Percentiles rank a stretch among this genome's conserved stretches.
Conservation (phyloP, 495 filamentous ascomycete species). For the Penicillium turbatum region DNA sequence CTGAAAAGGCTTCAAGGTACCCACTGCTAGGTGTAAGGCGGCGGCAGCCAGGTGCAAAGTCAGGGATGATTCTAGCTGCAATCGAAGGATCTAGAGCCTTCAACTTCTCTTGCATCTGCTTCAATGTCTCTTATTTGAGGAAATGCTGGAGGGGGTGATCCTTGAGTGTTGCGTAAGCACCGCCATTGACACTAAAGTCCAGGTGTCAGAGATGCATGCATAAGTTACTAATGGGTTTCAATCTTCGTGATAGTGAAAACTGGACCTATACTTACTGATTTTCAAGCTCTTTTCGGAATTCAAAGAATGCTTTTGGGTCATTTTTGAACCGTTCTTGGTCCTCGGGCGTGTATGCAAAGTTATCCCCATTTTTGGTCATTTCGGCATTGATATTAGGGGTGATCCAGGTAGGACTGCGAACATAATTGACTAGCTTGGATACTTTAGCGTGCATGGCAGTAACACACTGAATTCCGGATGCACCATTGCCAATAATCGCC, state of each 20-base stretch:
- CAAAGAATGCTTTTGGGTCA: slow-evolving; percentile 7
- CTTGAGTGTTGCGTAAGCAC: background rate
- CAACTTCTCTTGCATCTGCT: slow-evolving; percentile 34
- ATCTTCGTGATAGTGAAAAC: too few relatives aligned
- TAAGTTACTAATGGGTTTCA: background rate
- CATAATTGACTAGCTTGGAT: slow-evolving; percentile 30
- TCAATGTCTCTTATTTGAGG: too few relatives aligned
- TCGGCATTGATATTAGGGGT: slow-evolving; percentile 1
- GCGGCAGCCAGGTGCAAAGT: slow-evolving; percentile 40
- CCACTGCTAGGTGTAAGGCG: slow-evolving; percentile 39
- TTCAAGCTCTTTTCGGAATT: slow-evolving; percentile 13
- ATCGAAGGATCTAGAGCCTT: slow-evolving; percentile 19
- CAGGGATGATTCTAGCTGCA: slow-evolving; percentile 38
- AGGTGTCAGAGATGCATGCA: too few relatives aligned
- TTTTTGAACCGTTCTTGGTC: slow-evolving; percentile 20
- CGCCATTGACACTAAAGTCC: slow-evolving; percentile 5
- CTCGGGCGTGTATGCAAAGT: slow-evolving; percentile 38
- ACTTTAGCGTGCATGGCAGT: slow-evolving; percentile 46
- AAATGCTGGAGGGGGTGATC: background rate
- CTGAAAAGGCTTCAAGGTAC: slow-evolving; percentile 34
- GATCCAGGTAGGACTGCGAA: slow-evolving; percentile 23
- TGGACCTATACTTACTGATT: too few relatives aligned
- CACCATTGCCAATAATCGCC: slow-evolving; percentile 48
- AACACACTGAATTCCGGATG: slow-evolving; percentile 49
- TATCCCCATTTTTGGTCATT: slow-evolving; percentile 22